Evolutionary conservation across 345 rosid species (phyloP).

Genomic region (Psidium guajava): DNA sequence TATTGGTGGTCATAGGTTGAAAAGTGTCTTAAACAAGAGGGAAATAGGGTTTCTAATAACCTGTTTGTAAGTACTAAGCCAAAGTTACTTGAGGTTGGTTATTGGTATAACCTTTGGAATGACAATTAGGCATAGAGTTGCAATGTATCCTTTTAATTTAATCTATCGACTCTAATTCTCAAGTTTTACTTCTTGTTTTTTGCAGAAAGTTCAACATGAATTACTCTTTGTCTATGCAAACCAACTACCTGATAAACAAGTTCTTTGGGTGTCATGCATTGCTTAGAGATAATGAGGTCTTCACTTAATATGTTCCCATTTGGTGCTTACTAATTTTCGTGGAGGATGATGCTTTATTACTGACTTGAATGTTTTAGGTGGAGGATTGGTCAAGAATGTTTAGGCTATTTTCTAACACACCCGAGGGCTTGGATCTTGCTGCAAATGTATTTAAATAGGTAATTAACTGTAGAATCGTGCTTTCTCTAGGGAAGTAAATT

Average conservation of each 20-base stretch:
- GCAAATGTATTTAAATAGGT: slow-evolving; percentile 37
- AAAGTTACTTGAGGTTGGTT: slow-evolving; percentile 42
- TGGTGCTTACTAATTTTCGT: background rate
- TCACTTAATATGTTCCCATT: background rate
- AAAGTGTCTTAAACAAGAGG: slow-evolving; percentile 46
- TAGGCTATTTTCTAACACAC: slow-evolving; percentile 43
- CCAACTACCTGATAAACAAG: no score
- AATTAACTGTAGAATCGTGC: no score
- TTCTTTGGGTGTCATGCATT: no score
- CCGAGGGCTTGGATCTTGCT: slow-evolving; percentile 42
- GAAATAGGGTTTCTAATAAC: slow-evolving; percentile 35
- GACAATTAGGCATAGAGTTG: background rate
- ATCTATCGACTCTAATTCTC: background rate
- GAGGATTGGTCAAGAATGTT: slow-evolving; percentile 71
- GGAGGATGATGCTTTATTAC: background rate
- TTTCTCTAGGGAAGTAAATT: background rate
- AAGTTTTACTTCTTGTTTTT: background rate
- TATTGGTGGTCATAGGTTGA: slow-evolving; percentile 22
- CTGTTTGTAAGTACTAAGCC: slow-evolving; percentile 33
- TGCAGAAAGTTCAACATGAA: slow-evolving; percentile 44
- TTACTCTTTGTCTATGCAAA: slow-evolving; percentile 12
- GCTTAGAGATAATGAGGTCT: no score
- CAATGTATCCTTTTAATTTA: background rate
- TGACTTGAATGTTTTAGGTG: slow-evolving; percentile 15
- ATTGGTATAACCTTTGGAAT: background rate